phyloP scores from a whole-genome alignment of 306 rosid species.

The Luffa acutangula region DNA sequence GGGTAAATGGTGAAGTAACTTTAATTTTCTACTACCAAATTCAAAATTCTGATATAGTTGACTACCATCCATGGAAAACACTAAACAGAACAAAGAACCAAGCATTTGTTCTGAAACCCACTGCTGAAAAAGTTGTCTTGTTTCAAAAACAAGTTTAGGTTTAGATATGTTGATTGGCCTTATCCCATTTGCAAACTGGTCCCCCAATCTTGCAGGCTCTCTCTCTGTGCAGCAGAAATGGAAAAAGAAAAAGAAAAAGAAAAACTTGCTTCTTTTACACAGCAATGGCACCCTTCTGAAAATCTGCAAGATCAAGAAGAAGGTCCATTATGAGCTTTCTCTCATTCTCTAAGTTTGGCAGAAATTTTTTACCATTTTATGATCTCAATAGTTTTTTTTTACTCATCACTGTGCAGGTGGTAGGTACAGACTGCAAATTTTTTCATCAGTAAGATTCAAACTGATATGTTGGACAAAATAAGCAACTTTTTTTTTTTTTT shows the following conservation, averaged over 20 bases:
- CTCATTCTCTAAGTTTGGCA: neutral
- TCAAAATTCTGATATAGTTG: neutral
- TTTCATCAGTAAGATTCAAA: conserved; percentile 9
- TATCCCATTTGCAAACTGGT: conserved; percentile 1
- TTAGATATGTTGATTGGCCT: neutral
- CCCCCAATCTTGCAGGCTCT: conserved; percentile 8
- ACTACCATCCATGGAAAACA: neutral
- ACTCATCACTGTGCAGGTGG: conserved; percentile 5
- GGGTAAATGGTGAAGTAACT: conserved; percentile 1
- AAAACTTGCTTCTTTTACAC: neutral
- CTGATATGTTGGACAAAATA: neutral
- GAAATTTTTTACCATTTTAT: neutral
- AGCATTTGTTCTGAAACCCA: conserved; percentile 6
- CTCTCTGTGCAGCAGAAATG: neutral
- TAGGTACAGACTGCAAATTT: neutral
- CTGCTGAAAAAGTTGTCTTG: neutral
- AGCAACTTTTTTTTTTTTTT: neutral
- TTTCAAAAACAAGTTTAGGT: neutral
- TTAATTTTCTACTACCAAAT: neutral
- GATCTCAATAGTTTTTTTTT: neutral
- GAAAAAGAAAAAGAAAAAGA: neutral
- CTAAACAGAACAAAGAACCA: neutral
- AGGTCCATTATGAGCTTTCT: conserved; percentile 4
- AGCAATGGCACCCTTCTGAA: conserved; percentile 1
- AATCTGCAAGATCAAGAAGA: neutral